phyloP scores from a whole-genome alignment of 768 basidiomycete genomes.

The Russula brevipes region DNA sequence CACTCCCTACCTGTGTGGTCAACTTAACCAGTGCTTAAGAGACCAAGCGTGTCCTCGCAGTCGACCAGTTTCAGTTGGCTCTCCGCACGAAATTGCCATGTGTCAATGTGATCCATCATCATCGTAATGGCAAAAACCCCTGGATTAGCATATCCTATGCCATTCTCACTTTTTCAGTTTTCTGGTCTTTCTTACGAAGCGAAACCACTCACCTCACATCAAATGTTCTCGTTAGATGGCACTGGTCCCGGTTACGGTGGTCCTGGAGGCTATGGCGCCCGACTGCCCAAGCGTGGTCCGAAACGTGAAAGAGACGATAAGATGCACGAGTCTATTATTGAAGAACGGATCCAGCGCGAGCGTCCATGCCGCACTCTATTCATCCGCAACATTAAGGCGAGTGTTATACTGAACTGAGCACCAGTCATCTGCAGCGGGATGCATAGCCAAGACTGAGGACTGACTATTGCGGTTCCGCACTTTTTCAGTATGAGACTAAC shows the following conservation, averaged over 20 bases:
- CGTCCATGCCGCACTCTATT: constrained; percentile 94
- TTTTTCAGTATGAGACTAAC: constrained; percentile 76
- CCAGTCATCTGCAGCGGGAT: constrained; percentile 1
- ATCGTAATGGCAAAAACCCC: not conserved
- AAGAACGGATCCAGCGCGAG: constrained; percentile 90
- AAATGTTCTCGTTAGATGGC: constrained; percentile 52
- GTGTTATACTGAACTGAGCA: constrained; percentile 33
- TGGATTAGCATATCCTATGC: constrained; percentile 9
- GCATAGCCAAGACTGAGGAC: constrained; percentile 2
- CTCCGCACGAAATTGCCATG: constrained; percentile 7
- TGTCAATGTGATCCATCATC: constrained; percentile 8
- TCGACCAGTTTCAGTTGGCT: constrained; percentile 9
- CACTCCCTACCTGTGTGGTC: constrained; percentile 12
- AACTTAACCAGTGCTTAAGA: constrained; percentile 16
- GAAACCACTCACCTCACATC: constrained; percentile 25
- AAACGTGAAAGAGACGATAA: constrained; percentile 85
- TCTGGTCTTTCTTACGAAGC: constrained; percentile 16
- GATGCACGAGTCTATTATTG: constrained; percentile 86
- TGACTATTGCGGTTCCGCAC: constrained; percentile 14
- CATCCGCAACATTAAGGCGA: constrained; percentile 97
- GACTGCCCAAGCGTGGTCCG: constrained; percentile 41
- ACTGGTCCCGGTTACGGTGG: constrained; percentile 53
- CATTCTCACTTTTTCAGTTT: constrained; percentile 16
- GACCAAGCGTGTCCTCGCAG: constrained; percentile 4
- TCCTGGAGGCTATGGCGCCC: constrained; percentile 38